phyloP scores from a whole-genome alignment of 2,329 filamentous ascomycete species.

The Paraphaeosphaeria minitans region DNA sequence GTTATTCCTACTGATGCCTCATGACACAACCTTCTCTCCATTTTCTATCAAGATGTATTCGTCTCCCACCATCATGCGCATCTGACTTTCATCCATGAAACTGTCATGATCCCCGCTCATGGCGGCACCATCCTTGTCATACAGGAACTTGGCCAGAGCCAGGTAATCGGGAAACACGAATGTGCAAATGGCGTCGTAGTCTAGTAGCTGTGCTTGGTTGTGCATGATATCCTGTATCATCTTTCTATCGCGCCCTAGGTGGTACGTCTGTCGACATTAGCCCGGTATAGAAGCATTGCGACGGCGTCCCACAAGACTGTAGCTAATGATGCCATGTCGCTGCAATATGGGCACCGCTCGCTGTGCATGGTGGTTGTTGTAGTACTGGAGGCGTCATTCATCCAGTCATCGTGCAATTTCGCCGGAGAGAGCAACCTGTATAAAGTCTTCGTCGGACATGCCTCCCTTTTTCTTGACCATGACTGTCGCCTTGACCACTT shows the following conservation, averaged over 20 bases:
- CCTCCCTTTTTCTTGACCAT: conserved; percentile 54
- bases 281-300: background rate
- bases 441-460: conserved; percentile 52
- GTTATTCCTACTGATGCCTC: background rate
- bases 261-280: conserved; percentile 48
- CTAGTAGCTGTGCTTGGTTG: conserved; percentile 50
- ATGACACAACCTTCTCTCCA: conserved; percentile 36
- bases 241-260: conserved; percentile 51
- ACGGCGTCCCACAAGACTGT: conserved; percentile 47
- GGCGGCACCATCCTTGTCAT: conserved; percentile 52
- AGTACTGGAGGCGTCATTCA: conserved; percentile 50
- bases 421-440: conserved; percentile 18
- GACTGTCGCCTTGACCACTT: conserved; percentile 54
- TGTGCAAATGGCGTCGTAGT: conserved; percentile 56
- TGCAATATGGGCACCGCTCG: conserved; percentile 51
- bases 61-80: conserved; percentile 55
- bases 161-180: conserved; percentile 55
- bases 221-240: conserved; percentile 53
- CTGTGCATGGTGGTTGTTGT: conserved; percentile 53
- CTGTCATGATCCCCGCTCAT: conserved; percentile 44
- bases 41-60: conserved; percentile 50
- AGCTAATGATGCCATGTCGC: conserved; percentile 52
- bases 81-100: conserved; percentile 48
- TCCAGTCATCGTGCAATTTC: background rate
- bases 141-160: conserved; percentile 53